These are phyloP conservation scores for Geotrichum fermentans DNA, from an alignment of 1,139 yeast genomes.

Conservation along the genomic window DNA sequence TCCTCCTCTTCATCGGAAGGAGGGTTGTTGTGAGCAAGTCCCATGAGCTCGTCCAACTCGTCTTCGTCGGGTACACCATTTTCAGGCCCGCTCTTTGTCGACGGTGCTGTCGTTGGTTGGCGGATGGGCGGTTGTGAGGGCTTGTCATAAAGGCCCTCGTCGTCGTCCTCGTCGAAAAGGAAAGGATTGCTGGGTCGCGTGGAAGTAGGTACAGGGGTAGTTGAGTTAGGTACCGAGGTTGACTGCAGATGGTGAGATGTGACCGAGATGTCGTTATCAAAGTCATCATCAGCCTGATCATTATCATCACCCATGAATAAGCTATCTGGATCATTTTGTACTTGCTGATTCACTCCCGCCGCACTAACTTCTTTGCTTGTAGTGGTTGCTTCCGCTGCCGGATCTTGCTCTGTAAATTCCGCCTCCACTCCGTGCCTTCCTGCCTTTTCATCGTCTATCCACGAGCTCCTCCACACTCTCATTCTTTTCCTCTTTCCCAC, in stretches of 20 bases:
- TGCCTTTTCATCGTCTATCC: conserved; percentile 34
- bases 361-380: neutral
- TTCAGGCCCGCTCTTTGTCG: neutral
- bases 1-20: neutral
- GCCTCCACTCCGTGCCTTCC: conserved; percentile 10
- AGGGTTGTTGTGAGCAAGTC: neutral
- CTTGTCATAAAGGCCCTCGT: conserved; percentile 12
- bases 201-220: neutral
- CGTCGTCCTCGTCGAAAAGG: conserved; percentile 13
- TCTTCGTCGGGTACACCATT: conserved; percentile 5
- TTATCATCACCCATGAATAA: conserved; percentile 7
- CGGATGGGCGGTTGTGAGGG: conserved; percentile 2
- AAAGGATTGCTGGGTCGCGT: conserved; percentile 11
- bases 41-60: conserved; percentile 7
- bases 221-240: neutral
- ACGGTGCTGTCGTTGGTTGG: neutral
- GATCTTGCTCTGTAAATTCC: neutral
- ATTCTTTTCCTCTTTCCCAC: conserved; percentile 28
- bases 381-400: neutral
- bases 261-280: neutral
- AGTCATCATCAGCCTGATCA: conserved; percentile 1
- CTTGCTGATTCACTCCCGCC: neutral
- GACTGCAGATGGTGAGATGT: neutral
- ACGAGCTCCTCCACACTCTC: conserved; percentile 29
- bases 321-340: neutral